These are phyloP conservation scores for Populus tomentosa DNA, from an alignment of 441 rosid genomes.

Conservation along the genomic window DNA sequence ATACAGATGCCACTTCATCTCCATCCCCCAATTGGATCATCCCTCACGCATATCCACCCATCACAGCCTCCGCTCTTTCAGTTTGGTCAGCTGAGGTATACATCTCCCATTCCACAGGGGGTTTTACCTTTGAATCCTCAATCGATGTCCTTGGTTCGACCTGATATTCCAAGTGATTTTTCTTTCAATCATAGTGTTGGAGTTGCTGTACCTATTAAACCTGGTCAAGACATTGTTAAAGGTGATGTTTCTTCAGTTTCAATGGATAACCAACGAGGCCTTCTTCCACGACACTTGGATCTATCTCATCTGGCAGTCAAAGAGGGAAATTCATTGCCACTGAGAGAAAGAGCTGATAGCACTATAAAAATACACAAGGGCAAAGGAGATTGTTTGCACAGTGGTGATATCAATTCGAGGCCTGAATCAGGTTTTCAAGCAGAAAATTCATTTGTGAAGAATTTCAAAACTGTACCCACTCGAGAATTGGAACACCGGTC, in stretches of 20 bases:
- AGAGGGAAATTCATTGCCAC: constrained; percentile 34
- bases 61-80: constrained; percentile 81
- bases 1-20: constrained; percentile 99
- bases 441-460: constrained; percentile 33
- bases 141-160: constrained; percentile 51
- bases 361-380: constrained; percentile 30
- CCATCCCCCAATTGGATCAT: constrained; percentile 66
- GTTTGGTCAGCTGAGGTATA: constrained; percentile 80
- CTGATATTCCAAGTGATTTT: constrained; percentile 39
- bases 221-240: constrained; percentile 39
- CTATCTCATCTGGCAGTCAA: constrained; percentile 38
- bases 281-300: constrained; percentile 44
- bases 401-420: constrained; percentile 24
- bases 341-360: constrained; percentile 31
- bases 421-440: constrained; percentile 29
- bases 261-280: constrained; percentile 40
- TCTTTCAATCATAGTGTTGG: constrained; percentile 50
- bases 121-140: constrained; percentile 65
- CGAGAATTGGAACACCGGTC: constrained; percentile 42
- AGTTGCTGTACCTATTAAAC: constrained; percentile 37
- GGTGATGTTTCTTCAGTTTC: constrained; percentile 33
- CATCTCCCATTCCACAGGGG: constrained; percentile 79
- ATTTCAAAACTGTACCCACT: constrained; percentile 26
- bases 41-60: constrained; percentile 58
- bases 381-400: constrained; percentile 36